Percentiles rank a stretch among this genome's conserved stretches.
These are phyloP conservation scores for Zygosaccharomyces bailii DNA, from an alignment of 805 yeast genomes.

Conservation along the genomic window DNA sequence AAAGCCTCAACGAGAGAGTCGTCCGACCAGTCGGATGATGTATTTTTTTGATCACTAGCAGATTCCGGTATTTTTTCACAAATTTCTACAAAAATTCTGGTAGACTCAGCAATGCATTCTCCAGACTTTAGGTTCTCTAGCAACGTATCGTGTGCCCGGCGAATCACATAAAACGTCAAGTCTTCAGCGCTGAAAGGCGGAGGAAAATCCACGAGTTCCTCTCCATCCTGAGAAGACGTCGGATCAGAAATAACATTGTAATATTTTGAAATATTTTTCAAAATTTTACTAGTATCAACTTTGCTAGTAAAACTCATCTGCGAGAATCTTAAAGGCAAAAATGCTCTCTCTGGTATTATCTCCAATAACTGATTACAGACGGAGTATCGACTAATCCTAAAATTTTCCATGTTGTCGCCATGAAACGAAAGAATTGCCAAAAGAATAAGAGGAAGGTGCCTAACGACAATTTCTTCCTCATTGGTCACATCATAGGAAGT, in stretches of 20 bases:
- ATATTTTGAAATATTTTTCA: conserved; percentile 34
- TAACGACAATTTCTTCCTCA: conserved; percentile 81
- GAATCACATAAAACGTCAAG: conserved; percentile 41
- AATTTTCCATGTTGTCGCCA: conserved; percentile 8
- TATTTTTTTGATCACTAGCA: conserved; percentile 14
- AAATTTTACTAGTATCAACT: conserved; percentile 20
- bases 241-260: conserved; percentile 32
- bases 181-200: conserved; percentile 45
- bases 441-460: conserved; percentile 72
- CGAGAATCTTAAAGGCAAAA: conserved; percentile 50
- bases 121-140: conserved; percentile 22
- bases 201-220: conserved; percentile 18
- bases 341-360: conserved; percentile 61
- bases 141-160: conserved; percentile 30
- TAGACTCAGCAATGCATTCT: conserved; percentile 31
- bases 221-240: conserved; percentile 10
- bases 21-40: conserved; percentile 32
- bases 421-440: conserved; percentile 42
- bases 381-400: conserved; percentile 35
- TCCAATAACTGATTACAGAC: conserved; percentile 46
- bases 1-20: conserved; percentile 34
- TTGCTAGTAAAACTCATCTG: conserved; percentile 16
- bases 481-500: conserved; percentile 60
- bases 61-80: conserved; percentile 47
- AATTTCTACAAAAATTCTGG: conserved; percentile 38